phyloP scores from a whole-genome alignment of 768 basidiomycete genomes.

The Leccinum variicolor region DNA sequence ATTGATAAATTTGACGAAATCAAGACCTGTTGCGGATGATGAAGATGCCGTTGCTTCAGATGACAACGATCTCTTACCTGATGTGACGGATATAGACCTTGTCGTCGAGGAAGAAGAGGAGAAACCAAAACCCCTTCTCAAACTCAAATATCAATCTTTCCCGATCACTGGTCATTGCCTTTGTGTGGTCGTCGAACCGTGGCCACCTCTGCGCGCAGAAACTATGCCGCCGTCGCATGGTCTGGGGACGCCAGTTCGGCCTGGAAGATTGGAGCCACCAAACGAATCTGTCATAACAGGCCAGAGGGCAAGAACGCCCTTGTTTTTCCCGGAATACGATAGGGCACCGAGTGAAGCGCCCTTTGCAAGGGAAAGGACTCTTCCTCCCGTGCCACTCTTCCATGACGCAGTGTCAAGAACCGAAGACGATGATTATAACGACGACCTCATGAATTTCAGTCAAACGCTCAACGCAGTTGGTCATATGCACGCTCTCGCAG shows the following conservation, averaged over 20 bases:
- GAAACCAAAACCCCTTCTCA: conserved; percentile 69
- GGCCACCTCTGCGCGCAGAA: conserved; percentile 49
- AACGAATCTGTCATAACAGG: conserved; percentile 11
- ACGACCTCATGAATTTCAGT: conserved; percentile 71
- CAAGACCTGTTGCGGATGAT: background rate
- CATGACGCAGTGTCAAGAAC: conserved; percentile 32
- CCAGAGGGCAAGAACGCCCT: conserved; percentile 53
- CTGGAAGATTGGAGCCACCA: conserved; percentile 28
- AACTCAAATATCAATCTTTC: conserved; percentile 69
- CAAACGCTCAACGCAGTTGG: conserved; percentile 62
- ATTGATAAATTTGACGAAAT: background rate
- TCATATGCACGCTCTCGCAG: conserved; percentile 53
- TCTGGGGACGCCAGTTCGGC: conserved; percentile 24
- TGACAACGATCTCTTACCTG: background rate
- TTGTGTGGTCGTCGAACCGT: conserved; percentile 82
- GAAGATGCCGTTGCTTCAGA: background rate
- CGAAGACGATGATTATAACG: conserved; percentile 33
- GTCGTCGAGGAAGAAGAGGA: conserved; percentile 57
- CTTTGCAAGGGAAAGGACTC: conserved; percentile 20
- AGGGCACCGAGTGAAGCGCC: conserved; percentile 39
- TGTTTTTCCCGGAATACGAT: conserved; percentile 70
- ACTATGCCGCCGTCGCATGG: conserved; percentile 32
- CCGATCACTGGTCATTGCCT: conserved; percentile 68
- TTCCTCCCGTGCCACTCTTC: conserved; percentile 44
- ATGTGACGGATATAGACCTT: conserved; percentile 32